These are phyloP conservation scores for Epicoccum nigrum DNA, from an alignment of 2,329 filamentous ascomycete species.

Conservation along the genomic window DNA sequence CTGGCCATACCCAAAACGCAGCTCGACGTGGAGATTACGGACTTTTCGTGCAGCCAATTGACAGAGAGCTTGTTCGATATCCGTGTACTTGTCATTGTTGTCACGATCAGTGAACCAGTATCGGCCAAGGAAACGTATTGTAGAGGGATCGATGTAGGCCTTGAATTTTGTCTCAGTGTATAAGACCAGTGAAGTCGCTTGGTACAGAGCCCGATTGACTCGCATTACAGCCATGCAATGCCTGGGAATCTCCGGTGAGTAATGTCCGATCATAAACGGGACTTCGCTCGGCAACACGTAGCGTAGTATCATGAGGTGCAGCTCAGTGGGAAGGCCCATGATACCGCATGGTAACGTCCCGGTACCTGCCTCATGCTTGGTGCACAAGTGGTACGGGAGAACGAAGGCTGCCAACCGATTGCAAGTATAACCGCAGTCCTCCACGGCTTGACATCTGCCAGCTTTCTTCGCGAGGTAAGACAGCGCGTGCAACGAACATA, in stretches of 20 bases:
- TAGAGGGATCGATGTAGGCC: not conserved
- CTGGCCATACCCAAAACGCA: not conserved
- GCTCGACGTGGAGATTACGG: constrained; percentile 1
- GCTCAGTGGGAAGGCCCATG: constrained; percentile 21
- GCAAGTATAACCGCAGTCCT: constrained; percentile 22
- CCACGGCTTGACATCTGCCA: constrained; percentile 23
- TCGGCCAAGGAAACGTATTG: constrained; percentile 3
- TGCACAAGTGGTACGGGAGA: constrained; percentile 22
- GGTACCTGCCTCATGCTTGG: constrained; percentile 14
- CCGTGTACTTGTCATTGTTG: not conserved
- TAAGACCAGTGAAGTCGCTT: constrained; percentile 19
- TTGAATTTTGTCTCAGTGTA: constrained; percentile 20
- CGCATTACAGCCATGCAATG: constrained; percentile 9
- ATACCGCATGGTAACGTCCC: constrained; percentile 23
- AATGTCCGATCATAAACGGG: too few relatives aligned
- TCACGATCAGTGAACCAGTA: not conserved
- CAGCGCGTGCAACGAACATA: constrained; percentile 8
- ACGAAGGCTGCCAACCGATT: constrained; percentile 8
- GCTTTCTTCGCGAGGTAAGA: not conserved
- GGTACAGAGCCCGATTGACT: constrained; percentile 20
- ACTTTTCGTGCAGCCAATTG: constrained; percentile 7
- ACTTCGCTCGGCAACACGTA: constrained; percentile 7
- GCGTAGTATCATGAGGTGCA: constrained; percentile 25
- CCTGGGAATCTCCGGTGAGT: too few relatives aligned
- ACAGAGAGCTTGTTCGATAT: not conserved